Conservation (phyloP, 768 basidiomycete genomes). For the Mycena alexandri region DNA sequence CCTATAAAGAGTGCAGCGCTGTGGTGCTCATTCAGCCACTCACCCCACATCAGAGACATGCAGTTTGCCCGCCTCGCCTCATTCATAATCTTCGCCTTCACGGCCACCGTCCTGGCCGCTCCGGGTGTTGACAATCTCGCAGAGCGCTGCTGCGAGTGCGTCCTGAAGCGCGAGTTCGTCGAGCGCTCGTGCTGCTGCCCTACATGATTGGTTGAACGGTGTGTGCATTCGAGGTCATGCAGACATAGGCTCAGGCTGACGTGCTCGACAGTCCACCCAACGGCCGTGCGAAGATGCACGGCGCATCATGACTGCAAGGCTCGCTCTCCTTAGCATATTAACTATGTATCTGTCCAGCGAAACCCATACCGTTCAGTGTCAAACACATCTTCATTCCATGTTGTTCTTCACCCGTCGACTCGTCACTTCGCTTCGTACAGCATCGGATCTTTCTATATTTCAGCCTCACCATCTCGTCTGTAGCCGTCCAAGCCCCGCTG, state of each 20-base stretch:
- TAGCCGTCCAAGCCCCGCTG: too few relatives aligned
- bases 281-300: background rate
- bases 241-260: slow-evolving; percentile 2
- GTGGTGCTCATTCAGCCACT: slow-evolving; percentile 5
- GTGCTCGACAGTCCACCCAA: slow-evolving; percentile 5
- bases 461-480: background rate
- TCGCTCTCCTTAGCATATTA: slow-evolving; percentile 9
- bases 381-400: background rate
- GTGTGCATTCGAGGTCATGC: slow-evolving; percentile 5
- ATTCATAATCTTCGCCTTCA: slow-evolving; percentile 17
- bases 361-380: background rate
- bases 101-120: slow-evolving; percentile 17
- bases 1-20: background rate
- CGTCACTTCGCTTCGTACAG: background rate
- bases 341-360: slow-evolving; percentile 2
- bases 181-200: slow-evolving; percentile 25
- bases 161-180: slow-evolving; percentile 11
- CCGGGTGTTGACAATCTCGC: slow-evolving; percentile 11
- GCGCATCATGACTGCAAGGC: slow-evolving; percentile 6
- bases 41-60: slow-evolving; percentile 21
- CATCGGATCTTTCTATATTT: background rate
- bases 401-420: too few relatives aligned
- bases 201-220: slow-evolving; percentile 9
- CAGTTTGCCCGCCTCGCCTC: slow-evolving; percentile 19
- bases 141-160: slow-evolving; percentile 10